Evolutionary conservation across 768 basidiomycete genomes (phyloP).

Genomic region (Auricularia sp.): DNA sequence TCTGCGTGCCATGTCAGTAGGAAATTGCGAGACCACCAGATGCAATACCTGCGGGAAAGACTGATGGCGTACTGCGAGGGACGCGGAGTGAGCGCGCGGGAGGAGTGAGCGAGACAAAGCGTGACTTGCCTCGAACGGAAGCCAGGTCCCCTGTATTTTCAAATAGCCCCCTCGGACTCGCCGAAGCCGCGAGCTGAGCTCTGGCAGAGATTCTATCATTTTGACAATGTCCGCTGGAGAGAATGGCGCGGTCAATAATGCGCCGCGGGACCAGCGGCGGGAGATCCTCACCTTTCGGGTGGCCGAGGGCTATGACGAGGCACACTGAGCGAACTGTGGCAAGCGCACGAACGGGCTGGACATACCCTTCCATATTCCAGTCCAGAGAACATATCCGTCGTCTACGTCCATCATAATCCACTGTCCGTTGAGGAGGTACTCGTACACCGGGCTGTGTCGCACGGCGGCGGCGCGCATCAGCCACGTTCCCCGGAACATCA

Average conservation of each 20-base stretch:
- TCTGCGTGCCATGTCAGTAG: conserved; percentile 28
- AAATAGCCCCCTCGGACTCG: conserved; percentile 81
- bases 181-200: conserved; percentile 71
- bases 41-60: conserved; percentile 58
- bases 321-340: conserved; percentile 11
- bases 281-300: conserved; percentile 64
- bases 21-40: conserved; percentile 9
- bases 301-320: conserved; percentile 54
- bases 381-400: conserved; percentile 87
- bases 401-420: conserved; percentile 97
- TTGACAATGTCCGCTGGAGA: conserved; percentile 77
- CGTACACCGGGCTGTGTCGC: conserved; percentile 61
- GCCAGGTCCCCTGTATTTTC: conserved; percentile 91
- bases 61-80: conserved; percentile 58
- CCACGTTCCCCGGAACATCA: neutral
- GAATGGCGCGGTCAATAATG: neutral
- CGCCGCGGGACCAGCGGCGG: conserved; percentile 5
- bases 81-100: conserved; percentile 9
- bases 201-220: conserved; percentile 87
- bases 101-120: conserved; percentile 6
- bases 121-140: conserved; percentile 70
- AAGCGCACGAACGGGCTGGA: neutral
- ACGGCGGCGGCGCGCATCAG: conserved; percentile 7
- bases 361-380: conserved; percentile 88
- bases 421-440: conserved; percentile 80